Evolutionary conservation across 164 flowering plant genomes (phyloP), one percentile per base, ranked within the genome.

Genomic region (Magnolia officinalis): DNA sequence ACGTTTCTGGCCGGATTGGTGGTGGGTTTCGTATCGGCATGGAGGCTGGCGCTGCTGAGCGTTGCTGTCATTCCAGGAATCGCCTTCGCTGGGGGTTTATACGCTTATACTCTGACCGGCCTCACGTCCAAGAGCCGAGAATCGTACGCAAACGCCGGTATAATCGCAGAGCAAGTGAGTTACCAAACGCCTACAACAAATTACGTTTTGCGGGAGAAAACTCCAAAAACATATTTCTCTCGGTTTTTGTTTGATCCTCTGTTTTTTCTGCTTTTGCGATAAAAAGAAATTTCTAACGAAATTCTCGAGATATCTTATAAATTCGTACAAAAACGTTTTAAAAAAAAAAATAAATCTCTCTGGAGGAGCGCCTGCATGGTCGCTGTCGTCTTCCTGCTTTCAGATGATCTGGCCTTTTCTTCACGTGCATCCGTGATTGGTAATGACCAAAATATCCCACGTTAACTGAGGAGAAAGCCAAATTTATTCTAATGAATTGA

Each of bases 1-100:
- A 96, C 99, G 0, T 96, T 96, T 80, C 78, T 96, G 84, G 98
- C 99, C n/a, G 99, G 99, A n/a, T 75, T 96, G 82, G 98, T 96
- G 87, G 99, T 96, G 73, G 99, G 99, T 68, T 96, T 96, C 80
- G 90, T 92, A 63, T 89, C 98, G 26, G 99, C 98, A 69, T 96
- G 99, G 99, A 88, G 83, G 84, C 80, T 96, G 19, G 99, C 99
- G 0, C 82, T 96, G 69, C 86, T 96, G 66, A 96, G 98, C 74
- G 87, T 96, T 70, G 99, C 99, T 0, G 97, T 96, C 63, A 94
- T 96, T 51, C 99, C 99, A 0, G 98, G 98, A 66, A 96, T 96
- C 67, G 99, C 99, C n/a, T 94, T 96, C 79, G 97, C 98, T 6
- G 99, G 98, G 0, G 98, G 98, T 8, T 84, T 96, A 29, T 94